Percentiles rank a stretch among this genome's conserved stretches.
Evolutionary conservation across 805 yeast genomes (phyloP).

Genomic region (Teunomyces barrocoloradensis): DNA sequence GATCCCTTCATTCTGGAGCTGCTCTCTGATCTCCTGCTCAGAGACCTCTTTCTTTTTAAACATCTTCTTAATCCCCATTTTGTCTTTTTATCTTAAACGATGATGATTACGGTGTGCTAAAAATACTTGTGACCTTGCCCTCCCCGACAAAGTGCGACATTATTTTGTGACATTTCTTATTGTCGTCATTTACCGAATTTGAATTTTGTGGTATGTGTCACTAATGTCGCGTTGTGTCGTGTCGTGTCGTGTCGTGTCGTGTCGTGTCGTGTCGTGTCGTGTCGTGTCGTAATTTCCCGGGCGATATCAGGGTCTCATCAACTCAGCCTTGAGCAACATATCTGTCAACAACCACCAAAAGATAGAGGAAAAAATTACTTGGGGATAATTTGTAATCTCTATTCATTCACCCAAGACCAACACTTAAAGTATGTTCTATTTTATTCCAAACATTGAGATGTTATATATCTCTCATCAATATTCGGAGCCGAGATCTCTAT

Average conservation of each 20-base stretch:
- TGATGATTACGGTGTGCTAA: neutral
- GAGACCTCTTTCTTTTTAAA: constrained; percentile 51
- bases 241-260: too few species aligned
- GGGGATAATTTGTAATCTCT: too few species aligned
- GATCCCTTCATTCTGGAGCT: constrained; percentile 40
- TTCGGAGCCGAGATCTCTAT: constrained; percentile 1
- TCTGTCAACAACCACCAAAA: neutral
- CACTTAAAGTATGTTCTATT: too few species aligned
- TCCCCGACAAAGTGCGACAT: neutral
- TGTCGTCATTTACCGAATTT: neutral
- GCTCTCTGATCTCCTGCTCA: constrained; percentile 43
- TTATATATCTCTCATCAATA: too few species aligned
- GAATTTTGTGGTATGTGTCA: neutral
- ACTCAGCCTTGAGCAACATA: neutral
- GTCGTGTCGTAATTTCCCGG: neutral
- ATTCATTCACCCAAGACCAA: too few species aligned
- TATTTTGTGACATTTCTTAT: neutral
- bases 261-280: too few species aligned
- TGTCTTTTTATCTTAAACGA: constrained; percentile 5
- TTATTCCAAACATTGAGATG: too few species aligned
- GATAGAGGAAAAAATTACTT: too few species aligned
- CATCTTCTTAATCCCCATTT: constrained; percentile 46
- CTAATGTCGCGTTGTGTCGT: neutral
- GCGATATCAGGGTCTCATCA: neutral
- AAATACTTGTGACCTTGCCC: neutral